Evolutionary conservation across 805 yeast genomes (phyloP).

Genomic region (Ogataea methylovora): DNA sequence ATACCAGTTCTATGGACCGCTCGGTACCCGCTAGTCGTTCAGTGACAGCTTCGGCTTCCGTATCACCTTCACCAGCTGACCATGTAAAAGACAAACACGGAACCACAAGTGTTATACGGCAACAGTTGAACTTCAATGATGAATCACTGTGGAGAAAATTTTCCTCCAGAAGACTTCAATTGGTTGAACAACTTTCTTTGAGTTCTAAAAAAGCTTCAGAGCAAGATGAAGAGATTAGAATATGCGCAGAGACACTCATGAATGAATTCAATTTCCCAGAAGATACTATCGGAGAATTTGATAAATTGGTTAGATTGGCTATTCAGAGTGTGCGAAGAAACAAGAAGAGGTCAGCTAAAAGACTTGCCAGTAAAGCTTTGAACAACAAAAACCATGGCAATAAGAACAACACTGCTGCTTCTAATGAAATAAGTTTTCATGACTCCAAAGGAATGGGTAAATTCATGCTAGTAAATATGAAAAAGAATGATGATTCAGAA

Average conservation of each 20-base stretch:
- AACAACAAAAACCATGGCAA: background rate
- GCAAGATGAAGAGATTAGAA: slow-evolving; percentile 75
- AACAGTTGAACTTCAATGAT: slow-evolving; percentile 66
- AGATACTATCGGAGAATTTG: slow-evolving; percentile 63
- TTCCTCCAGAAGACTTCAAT: slow-evolving; percentile 81
- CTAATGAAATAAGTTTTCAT: too few relatives aligned
- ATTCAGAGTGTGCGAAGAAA: slow-evolving; percentile 89
- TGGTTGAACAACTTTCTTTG: slow-evolving; percentile 66
- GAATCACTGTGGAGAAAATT: slow-evolving; percentile 84
- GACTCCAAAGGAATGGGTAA: too few relatives aligned
- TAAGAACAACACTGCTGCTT: background rate
- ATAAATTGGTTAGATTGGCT: slow-evolving; percentile 85
- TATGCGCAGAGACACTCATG: slow-evolving; percentile 71
- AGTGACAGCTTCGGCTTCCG: too few relatives aligned
- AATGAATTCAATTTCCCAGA: slow-evolving; percentile 68
- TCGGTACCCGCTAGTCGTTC: too few relatives aligned
- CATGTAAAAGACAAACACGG: too few relatives aligned
- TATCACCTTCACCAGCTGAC: too few relatives aligned
- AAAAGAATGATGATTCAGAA: too few relatives aligned
- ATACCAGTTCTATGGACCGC: too few relatives aligned
- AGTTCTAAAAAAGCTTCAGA: slow-evolving; percentile 78
- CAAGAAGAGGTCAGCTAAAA: slow-evolving; percentile 56
- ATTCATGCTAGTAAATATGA: too few relatives aligned
- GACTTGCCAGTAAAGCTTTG: slow-evolving; percentile 17
- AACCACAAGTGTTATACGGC: slow-evolving; percentile 38